phyloP scores from a whole-genome alignment of 2,329 filamentous ascomycete species.

The Thermothelomyces thermophilus region DNA sequence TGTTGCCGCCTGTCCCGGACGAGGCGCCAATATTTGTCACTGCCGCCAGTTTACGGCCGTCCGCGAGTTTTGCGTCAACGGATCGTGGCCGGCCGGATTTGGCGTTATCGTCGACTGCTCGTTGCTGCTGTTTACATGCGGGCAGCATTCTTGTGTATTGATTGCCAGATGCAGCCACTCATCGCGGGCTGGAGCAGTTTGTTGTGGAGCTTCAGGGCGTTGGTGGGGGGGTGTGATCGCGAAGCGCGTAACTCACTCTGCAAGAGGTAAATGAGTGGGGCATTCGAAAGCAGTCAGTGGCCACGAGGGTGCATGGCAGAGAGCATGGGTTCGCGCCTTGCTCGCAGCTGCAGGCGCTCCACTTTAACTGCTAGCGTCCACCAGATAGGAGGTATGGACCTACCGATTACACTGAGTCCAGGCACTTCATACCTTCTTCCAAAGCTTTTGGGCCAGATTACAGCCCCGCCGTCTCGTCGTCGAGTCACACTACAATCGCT shows the following conservation, averaged over 20 bases:
- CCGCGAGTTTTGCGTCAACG: background rate
- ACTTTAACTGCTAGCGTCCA: too few species aligned
- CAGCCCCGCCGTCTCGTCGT: constrained; percentile 2
- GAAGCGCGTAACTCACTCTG: background rate
- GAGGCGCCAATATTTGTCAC: background rate
- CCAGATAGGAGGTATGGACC: too few species aligned
- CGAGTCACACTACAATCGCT: constrained; percentile 4
- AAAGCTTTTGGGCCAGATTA: background rate
- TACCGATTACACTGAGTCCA: too few species aligned
- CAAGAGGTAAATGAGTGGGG: background rate
- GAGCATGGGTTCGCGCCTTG: too few species aligned
- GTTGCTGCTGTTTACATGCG: constrained; percentile 12
- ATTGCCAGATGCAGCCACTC: constrained; percentile 17
- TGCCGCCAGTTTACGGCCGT: background rate
- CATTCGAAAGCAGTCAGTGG: too few species aligned
- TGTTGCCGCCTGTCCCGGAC: background rate
- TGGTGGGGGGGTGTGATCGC: background rate
- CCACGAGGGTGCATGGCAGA: too few species aligned
- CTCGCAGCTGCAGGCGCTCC: too few species aligned
- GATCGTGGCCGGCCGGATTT: background rate
- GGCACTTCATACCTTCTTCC: too few species aligned
- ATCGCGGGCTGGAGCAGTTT: constrained; percentile 1
- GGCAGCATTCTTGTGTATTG: constrained; percentile 1
- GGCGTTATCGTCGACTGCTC: background rate
- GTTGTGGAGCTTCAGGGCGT: constrained; percentile 5